Evolutionary conservation across 2,329 filamentous ascomycete species (phyloP).

Genomic region (Elsinoe necatrix): DNA sequence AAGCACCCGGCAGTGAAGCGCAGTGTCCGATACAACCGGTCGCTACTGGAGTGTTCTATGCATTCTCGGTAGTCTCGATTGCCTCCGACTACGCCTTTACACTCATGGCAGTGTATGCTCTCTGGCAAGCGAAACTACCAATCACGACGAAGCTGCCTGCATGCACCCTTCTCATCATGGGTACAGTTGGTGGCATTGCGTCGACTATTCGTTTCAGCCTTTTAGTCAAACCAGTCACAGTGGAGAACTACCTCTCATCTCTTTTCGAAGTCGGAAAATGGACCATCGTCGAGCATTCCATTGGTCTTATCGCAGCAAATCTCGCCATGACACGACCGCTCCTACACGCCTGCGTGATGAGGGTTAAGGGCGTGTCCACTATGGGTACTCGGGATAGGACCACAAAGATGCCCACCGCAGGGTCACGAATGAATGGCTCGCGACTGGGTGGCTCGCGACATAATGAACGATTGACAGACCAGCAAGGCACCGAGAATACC

Average conservation of each 20-base stretch:
- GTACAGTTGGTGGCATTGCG: constrained; percentile 6
- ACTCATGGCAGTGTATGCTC: constrained; percentile 29
- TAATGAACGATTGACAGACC: neutral
- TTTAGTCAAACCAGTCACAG: constrained; percentile 4
- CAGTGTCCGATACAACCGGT: constrained; percentile 16
- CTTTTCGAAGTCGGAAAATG: constrained; percentile 24
- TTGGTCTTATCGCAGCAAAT: constrained; percentile 29
- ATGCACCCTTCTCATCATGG: constrained; percentile 5
- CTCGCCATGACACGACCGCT: constrained; percentile 29
- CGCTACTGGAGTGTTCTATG: constrained; percentile 16
- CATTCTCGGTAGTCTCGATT: constrained; percentile 26
- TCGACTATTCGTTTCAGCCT: constrained; percentile 11
- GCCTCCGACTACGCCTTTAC: constrained; percentile 32
- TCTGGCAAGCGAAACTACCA: constrained; percentile 23
- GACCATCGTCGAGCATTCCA: constrained; percentile 29
- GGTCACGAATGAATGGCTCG: neutral
- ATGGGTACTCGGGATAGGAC: neutral
- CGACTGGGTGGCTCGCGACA: neutral
- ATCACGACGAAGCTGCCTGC: constrained; percentile 4
- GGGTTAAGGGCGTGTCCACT: constrained; percentile 5
- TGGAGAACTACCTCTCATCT: constrained; percentile 23
- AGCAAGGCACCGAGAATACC: neutral
- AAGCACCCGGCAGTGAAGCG: constrained; percentile 24
- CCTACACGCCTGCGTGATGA: constrained; percentile 18
- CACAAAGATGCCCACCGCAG: neutral